Base-by-base conservation (phyloP, 2,329 filamentous ascomycete genomes). In the Dactylellina drechsleri region DNA sequence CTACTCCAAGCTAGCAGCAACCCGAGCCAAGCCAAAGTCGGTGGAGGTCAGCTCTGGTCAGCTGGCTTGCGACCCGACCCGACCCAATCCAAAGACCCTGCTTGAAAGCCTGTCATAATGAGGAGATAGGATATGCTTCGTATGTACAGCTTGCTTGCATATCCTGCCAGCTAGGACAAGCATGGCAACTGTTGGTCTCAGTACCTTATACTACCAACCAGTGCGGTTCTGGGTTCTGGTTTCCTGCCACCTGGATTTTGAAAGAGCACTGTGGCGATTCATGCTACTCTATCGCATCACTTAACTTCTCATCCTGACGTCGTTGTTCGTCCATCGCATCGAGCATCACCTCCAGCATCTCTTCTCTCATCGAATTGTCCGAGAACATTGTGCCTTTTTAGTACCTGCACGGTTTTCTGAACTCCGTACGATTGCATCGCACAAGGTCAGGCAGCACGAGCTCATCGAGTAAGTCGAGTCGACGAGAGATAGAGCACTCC, bases 221-320 rank as follows among this genome's bases (percentile, higher is more conserved):
- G 31, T 36, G 10, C 57, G 62, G 20, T 52, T 23, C 54, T 15
- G 16, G 54, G 10, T 41, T 13, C 36, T 56, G 47, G 13, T 41
- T 74, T 74, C 70, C 70, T 74, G 70, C 70, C 70, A 74, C 70
- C 70, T 36, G 62, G 57, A 74, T 74, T 74, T 74, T 47, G 56
- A 18, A 47, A 18, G 36, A 40, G 36, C 18, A 61, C 52, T 54
- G 64, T 54, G 49, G 54, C 45, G 64, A 20, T 47, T 47, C 49
- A 56, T 41, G 43, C 62, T 59, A 31, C 52, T 60, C 20, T 53
- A 60, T 68, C 59, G 62, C 50, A 61, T 59, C 64, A 52, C 16
- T 12, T 12, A 15, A 41, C 36, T 47, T 53, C 60, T 43, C 23
- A 7, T 43, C n/a, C 36, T 15, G 26, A 50, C 50, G 40, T 66